Base-by-base conservation (phyloP, 1,284 basidiomycete genomes). In the Ceratobasidium sp. region DNA sequence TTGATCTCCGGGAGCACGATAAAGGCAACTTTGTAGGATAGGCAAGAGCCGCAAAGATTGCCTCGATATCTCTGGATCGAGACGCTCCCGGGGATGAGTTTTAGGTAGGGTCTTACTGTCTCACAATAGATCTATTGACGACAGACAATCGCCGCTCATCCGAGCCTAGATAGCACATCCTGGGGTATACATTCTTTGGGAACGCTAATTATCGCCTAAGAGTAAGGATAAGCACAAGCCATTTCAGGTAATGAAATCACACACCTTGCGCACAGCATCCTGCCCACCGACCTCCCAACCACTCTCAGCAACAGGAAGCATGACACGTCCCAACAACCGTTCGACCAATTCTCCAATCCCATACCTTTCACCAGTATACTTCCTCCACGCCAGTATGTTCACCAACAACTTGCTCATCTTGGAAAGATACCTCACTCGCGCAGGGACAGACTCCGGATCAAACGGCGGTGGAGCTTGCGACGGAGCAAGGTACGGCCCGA, bases 271-370 rank as follows among this genome's bases (percentile, higher is more conserved):
- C 78, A 91, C 88, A 78, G 91, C 86, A 66, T 91, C 90, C 82
- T 92, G 89, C 1, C 95, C 96, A 17, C 96, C 96, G 44, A 94
- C 93, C 46, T 95, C 93, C 96, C 96, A 98, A 5, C 93, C 93
- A 75, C 88, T 89, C 79, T 91, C 89, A 5, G 96, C 90, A 23
- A 95, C 87, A 0, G 90, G 90, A 64, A 93, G 81, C 66, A 97
- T 87, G 78, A 88, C 88, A 20, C 88, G 85, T n/a, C 88, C 88
- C 9, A 94, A 87, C 20, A 96, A 84, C 78, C 87, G 87, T 20
- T 85, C 87, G 17, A 91, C 87, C 61, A 95, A 84, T 78, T 88
- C 86, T 2, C 88, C 88, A 17, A 92, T 83, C 2, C 90, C 88
- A 79, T 89, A 89, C 64, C 89, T 88, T 78, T 92, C 92, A 15